Percentiles rank a stretch among this genome's conserved stretches.
phyloP scores from a whole-genome alignment of 2,329 filamentous ascomycete species.

The Cytospora paraplurivora region DNA sequence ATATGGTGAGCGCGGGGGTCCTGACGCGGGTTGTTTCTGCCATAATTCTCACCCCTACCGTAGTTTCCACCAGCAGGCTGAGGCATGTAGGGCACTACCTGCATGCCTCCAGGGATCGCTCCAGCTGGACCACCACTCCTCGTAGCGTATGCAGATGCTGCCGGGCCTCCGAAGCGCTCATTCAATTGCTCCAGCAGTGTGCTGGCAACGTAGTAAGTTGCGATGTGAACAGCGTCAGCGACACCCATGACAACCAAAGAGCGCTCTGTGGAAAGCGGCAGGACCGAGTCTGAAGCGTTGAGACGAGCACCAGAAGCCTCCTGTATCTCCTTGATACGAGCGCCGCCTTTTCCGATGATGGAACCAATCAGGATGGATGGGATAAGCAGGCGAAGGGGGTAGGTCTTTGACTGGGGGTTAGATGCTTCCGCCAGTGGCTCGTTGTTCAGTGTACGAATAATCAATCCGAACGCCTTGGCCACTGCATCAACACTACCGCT shows the following conservation, averaged over 20 bases:
- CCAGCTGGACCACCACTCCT: slow-evolving; percentile 91
- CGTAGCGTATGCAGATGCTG: slow-evolving; percentile 96
- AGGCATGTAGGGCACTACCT: slow-evolving; percentile 96
- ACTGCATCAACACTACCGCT: slow-evolving; percentile 95
- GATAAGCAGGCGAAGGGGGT: slow-evolving; percentile 91
- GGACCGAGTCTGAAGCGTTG: slow-evolving; percentile 92
- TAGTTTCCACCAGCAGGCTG: slow-evolving; percentile 92
- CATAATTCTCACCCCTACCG: slow-evolving; percentile 84
- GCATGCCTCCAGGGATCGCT: slow-evolving; percentile 95
- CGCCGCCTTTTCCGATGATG: slow-evolving; percentile 96
- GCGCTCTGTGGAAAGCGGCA: slow-evolving; percentile 92
- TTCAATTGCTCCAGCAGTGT: slow-evolving; percentile 98
- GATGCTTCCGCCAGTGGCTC: slow-evolving; percentile 87
- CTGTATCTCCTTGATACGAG: slow-evolving; percentile 96
- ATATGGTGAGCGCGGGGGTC: slow-evolving; percentile 74
- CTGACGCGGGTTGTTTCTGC: slow-evolving; percentile 71
- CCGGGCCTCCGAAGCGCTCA: slow-evolving; percentile 92
- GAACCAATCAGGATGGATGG: slow-evolving; percentile 97
- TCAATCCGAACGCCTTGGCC: slow-evolving; percentile 97
- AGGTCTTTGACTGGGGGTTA: slow-evolving; percentile 93
- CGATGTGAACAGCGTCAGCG: slow-evolving; percentile 97
- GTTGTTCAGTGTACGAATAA: slow-evolving; percentile 97
- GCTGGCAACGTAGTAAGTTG: slow-evolving; percentile 97
- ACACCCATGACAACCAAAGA: slow-evolving; percentile 98
- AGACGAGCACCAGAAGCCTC: slow-evolving; percentile 94